These are phyloP conservation scores for Lippia alba DNA, from an alignment of 305 asterid species.

Conservation along the genomic window DNA sequence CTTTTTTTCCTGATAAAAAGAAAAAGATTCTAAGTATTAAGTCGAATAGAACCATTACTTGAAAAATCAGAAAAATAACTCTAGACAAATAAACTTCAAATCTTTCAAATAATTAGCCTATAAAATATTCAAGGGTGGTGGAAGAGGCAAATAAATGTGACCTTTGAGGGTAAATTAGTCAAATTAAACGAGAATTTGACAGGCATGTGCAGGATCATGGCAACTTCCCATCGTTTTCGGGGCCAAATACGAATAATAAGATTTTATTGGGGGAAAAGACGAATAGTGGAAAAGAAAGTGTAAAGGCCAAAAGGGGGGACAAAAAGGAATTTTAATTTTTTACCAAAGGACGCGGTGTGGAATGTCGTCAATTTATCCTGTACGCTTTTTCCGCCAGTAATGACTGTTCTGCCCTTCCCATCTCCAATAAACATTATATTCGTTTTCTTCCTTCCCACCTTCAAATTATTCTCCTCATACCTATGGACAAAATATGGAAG, in stretches of 20 bases:
- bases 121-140: too few species aligned
- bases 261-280: conserved; percentile 7
- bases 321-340: conserved; percentile 47
- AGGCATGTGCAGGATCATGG: conserved; percentile 37
- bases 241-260: conserved; percentile 7
- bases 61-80: background rate
- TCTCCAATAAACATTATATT: conserved; percentile 92
- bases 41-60: too few species aligned
- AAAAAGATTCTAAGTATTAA: background rate
- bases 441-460: conserved; percentile 89
- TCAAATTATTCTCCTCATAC: conserved; percentile 76
- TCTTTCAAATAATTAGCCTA: too few species aligned
- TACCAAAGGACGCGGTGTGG: conserved; percentile 95
- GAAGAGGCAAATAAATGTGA: too few species aligned
- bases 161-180: too few species aligned
- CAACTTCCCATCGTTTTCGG: conserved; percentile 29
- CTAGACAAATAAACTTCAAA: too few species aligned
- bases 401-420: conserved; percentile 91
- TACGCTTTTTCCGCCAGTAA: conserved; percentile 77
- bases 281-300: background rate
- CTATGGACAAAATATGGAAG: conserved; percentile 39
- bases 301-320: background rate
- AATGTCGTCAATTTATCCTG: conserved; percentile 74
- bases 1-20: background rate
- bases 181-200: background rate